These are phyloP conservation scores for Lagerstroemia speciosa DNA, from an alignment of 345 rosid species.

Conservation along the genomic window DNA sequence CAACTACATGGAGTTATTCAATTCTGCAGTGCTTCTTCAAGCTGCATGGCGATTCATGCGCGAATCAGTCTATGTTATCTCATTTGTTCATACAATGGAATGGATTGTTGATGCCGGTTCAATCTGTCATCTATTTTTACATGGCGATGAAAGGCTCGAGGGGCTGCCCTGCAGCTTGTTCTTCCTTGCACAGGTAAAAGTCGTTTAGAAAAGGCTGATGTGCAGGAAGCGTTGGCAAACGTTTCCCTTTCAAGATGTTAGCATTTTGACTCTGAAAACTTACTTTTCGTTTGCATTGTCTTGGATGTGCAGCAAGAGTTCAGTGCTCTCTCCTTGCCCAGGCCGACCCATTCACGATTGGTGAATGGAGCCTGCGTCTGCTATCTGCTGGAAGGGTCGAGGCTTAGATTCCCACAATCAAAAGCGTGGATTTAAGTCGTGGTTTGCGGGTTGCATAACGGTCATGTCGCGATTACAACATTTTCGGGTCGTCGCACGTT, in stretches of 20 bases:
- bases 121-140: conserved; percentile 13
- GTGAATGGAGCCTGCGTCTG: too few species aligned
- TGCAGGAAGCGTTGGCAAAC: too few species aligned
- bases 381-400: too few species aligned
- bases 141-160: conserved; percentile 60
- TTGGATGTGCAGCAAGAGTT: not conserved
- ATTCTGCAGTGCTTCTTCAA: too few species aligned
- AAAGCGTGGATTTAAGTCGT: too few species aligned
- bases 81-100: not conserved
- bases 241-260: not conserved
- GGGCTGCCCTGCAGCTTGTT: conserved; percentile 55
- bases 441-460: too few species aligned
- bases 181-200: conserved; percentile 69
- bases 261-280: not conserved
- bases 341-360: too few species aligned
- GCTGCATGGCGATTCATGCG: too few species aligned
- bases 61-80: not conserved
- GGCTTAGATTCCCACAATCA: too few species aligned
- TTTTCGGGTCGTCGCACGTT: too few species aligned
- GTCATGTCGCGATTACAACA: too few species aligned
- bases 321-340: not conserved
- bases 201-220: not conserved
- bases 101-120: not conserved
- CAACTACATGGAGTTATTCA: conserved; percentile 35
- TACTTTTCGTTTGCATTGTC: not conserved